Base-by-base conservation (phyloP, 306 rosid species). In the Pterocarpus santalinus region DNA sequence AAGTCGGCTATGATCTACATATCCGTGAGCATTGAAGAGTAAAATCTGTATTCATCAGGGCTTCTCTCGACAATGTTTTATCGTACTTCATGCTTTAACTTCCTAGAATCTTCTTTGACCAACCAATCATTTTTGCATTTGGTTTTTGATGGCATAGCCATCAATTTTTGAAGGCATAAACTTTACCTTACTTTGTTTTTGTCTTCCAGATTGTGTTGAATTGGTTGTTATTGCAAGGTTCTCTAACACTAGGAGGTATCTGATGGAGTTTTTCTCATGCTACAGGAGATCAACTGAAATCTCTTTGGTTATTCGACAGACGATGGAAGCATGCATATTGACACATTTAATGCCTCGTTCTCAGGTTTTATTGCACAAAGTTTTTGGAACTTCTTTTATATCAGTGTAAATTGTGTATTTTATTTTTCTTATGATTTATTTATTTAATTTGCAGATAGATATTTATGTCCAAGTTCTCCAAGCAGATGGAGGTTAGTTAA, bases 391-490 rank as follows among this genome's bases (percentile, higher is more conserved):
- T 67, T 86, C 76, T 82, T 56, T 35, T 63, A 5, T 51, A 68
- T 73, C 57, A 32, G 22, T 46, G 36, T 12, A 30, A 38, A 10
- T 51, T 62, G n/a, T 53, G 47, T 83, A 12, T 55, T 44, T 22
- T 36, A 66, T 58, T 51, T 67, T 82, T 74, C 34, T 80, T 55
- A 83, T 69, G 69, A 62, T 61, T 68, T 75, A 66, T 69, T 69
- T 66, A 28, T 78, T 38, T 60, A 49, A 32, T 49, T 47, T 81
- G 75, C 91, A 95, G 98, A 92, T 94, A 63, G 97, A 94, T 87
- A 91, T 94, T 78, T 92, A 90, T 83, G 97, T 92, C 70, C 97
- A 92, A 91, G 92, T 95, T 84, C 92, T 95, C 61, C 98, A 95
- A 89, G 98, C 97, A 44, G 97, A 95, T 86, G 98, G 97, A 83